Conservation (phyloP, 1,139 yeast genomes). For the Scheffersomyces quercinus region DNA sequence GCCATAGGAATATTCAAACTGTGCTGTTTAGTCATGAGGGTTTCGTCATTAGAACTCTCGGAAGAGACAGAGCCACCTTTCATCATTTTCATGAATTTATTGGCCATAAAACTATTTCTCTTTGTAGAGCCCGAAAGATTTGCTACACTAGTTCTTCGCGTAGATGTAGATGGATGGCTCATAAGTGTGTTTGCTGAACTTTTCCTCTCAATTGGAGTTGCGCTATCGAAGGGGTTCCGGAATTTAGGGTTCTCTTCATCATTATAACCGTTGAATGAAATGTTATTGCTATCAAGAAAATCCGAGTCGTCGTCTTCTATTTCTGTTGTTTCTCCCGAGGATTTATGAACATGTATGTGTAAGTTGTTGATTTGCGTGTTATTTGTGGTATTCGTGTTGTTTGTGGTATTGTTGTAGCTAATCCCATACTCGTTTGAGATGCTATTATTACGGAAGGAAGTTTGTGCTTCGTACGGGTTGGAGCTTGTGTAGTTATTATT, state of each 20-base stretch:
- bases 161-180: constrained; percentile 11
- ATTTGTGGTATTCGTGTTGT: constrained; percentile 1
- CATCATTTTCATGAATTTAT: constrained; percentile 10
- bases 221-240: background rate
- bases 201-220: background rate
- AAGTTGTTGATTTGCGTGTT: background rate
- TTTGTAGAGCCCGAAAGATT: constrained; percentile 4
- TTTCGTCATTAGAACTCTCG: constrained; percentile 1
- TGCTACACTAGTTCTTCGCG: constrained; percentile 2
- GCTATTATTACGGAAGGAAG: background rate
- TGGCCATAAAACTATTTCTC: constrained; percentile 16
- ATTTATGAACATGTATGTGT: no score
- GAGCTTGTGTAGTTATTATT: constrained; percentile 1
- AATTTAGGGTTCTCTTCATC: background rate
- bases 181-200: constrained; percentile 14
- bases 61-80: constrained; percentile 1
- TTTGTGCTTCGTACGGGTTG: constrained; percentile 1
- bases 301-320: background rate
- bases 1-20: background rate
- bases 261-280: background rate
- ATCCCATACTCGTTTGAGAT: no score
- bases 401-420: background rate
- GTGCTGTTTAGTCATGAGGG: background rate
- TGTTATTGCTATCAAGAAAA: background rate
- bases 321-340: background rate